Evolutionary conservation across 1,284 basidiomycete genomes (phyloP), one percentile per base, ranked within the genome.

Genomic region (Agroathelia rolfsii): DNA sequence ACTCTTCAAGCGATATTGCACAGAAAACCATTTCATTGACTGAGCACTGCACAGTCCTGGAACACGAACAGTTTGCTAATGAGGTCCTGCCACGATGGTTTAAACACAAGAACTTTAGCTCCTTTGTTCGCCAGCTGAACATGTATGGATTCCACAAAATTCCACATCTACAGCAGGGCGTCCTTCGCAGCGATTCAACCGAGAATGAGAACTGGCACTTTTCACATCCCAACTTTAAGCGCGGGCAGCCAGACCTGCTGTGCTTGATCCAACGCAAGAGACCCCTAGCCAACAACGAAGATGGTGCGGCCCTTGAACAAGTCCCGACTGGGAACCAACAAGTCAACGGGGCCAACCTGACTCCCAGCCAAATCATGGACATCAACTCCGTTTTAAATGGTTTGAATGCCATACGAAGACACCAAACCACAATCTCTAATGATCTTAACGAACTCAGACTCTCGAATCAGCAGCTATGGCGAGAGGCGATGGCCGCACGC

Each of bases 61-160:
- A 95, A 58, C 85, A 92, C 50, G 90, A 96, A 55, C 78, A 80
- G 15, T 90, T 98, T 51, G 86, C 88, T 2, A 79, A 82, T 30
- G 86, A 96, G 56, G 75, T 95, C 16, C 70, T 97, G 5, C 87
- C 88, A 3, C 72, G 79, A 30, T 96, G 86, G 82, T 97, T 96
- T 75, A 96, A 96, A 55, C 93, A 96, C 62, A 77, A 81, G 44
- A 94, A 93, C 57, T 95, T 95, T 53, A 79, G 77, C 29, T 89
- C 85, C 26, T 96, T 97, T 52, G 92, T 96, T 22, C 76, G 93
- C 23, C 93, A 97, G 56, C 72, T 96, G 49, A 96, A 97, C 68
- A 95, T 95, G 89, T 93, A 94, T 55, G 89, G 88, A 28, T 94
- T 94, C 53, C 88, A 90, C 66, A 92, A 92, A 64, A 85, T 94